Conservation (phyloP, 805 yeast genomes). For the Debaryomyces castellii region DNA sequence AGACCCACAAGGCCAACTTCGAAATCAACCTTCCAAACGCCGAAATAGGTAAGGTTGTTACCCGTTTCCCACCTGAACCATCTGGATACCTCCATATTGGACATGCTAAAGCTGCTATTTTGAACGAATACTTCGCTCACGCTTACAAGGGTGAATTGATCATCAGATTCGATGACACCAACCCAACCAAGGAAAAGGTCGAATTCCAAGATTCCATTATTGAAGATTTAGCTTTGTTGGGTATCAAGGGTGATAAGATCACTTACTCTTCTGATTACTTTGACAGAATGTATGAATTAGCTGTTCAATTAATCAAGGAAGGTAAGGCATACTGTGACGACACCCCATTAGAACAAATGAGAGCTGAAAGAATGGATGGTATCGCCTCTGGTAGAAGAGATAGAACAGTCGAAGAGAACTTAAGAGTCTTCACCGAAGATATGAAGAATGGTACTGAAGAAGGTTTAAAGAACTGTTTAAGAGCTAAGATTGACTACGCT, state of each 20-base stretch:
- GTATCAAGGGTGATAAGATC: conserved; percentile 86
- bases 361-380: conserved; percentile 99
- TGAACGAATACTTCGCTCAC: conserved; percentile 95
- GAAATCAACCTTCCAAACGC: conserved; percentile 94
- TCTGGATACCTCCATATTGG: conserved; percentile 99
- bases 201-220: conserved; percentile 94
- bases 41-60: conserved; percentile 89
- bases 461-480: conserved; percentile 87
- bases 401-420: conserved; percentile 88
- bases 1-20: conserved; percentile 89
- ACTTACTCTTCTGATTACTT: conserved; percentile 95
- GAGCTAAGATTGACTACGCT: conserved; percentile 94
- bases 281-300: conserved; percentile 83
- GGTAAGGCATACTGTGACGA: conserved; percentile 98
- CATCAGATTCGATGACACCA: conserved; percentile 96
- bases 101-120: conserved; percentile 96
- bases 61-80: conserved; percentile 99
- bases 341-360: conserved; percentile 91
- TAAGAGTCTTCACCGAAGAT: conserved; percentile 80
- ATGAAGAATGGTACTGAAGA: conserved; percentile 93
- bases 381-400: conserved; percentile 89
- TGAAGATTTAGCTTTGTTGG: conserved; percentile 87
- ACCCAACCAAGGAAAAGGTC: conserved; percentile 92
- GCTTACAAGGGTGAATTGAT: conserved; percentile 95
- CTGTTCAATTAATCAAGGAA: conserved; percentile 84